These are phyloP conservation scores for Aspergillus aculeatus DNA, from an alignment of 2,329 filamentous ascomycete species.

Conservation along the genomic window DNA sequence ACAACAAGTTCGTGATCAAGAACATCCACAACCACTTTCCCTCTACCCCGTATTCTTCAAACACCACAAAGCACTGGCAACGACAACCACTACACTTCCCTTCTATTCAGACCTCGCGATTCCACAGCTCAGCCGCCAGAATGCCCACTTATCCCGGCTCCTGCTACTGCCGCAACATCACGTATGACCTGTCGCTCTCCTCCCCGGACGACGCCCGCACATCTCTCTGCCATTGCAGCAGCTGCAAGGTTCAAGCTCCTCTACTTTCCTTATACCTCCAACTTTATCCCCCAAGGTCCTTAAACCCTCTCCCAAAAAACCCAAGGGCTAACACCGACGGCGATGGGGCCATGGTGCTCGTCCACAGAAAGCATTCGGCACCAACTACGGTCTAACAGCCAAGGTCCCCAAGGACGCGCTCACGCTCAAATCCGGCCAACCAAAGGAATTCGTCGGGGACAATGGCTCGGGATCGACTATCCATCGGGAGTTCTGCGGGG, in stretches of 20 bases:
- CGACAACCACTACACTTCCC: not conserved
- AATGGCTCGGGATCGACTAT: conserved; percentile 51
- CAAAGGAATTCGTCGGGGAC: conserved; percentile 50
- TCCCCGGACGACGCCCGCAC: conserved; percentile 51
- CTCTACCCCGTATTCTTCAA: no score
- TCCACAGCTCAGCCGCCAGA: not conserved
- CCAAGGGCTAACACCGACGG: not conserved
- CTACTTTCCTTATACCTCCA: not conserved
- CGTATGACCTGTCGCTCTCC: conserved; percentile 47
- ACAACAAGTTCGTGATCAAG: not conserved
- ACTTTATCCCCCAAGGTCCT: not conserved
- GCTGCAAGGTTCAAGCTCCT: conserved; percentile 46
- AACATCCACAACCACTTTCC: no score
- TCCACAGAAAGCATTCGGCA: conserved; percentile 51
- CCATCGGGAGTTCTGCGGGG: conserved; percentile 54
- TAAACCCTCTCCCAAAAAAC: no score
- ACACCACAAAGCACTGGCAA: not conserved
- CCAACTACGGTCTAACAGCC: conserved; percentile 53
- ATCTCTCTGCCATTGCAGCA: conserved; percentile 53
- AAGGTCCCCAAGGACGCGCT: conserved; percentile 50
- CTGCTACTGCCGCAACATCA: conserved; percentile 51
- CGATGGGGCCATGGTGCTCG: not conserved
- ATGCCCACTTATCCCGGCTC: conserved; percentile 40
- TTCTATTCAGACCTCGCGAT: not conserved
- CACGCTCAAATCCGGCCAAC: conserved; percentile 38